A percentile compares a stretch with the other conserved stretches of the same genome.
Evolutionary conservation across 2,329 filamentous ascomycete species (phyloP).

Genomic region (Trichoderma asperellum): DNA sequence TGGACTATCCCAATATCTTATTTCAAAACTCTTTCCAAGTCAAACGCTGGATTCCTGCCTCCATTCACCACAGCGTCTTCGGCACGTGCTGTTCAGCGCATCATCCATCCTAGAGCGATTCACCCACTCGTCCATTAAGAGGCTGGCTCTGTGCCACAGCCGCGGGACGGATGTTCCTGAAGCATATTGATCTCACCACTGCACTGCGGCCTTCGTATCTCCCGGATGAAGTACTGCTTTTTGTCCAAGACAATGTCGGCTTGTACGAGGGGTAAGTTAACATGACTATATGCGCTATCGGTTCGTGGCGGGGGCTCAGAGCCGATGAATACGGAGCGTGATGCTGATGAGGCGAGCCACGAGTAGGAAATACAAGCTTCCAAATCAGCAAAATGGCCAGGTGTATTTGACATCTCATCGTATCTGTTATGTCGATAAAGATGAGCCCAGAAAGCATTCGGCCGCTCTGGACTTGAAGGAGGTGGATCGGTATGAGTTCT

Average conservation of each 20-base stretch:
- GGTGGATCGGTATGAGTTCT: slow-evolving; percentile 88
- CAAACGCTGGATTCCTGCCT: not conserved
- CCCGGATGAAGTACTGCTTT: slow-evolving; percentile 90
- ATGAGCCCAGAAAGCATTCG: slow-evolving; percentile 82
- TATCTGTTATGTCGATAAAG: slow-evolving; percentile 90
- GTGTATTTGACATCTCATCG: slow-evolving; percentile 96
- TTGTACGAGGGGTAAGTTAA: slow-evolving; percentile 88
- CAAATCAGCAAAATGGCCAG: slow-evolving; percentile 91
- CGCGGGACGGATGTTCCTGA: slow-evolving; percentile 91
- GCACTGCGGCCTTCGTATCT: slow-evolving; percentile 90
- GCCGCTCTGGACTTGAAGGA: slow-evolving; percentile 86
- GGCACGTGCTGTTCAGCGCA: slow-evolving; percentile 16
- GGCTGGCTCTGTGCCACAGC: slow-evolving; percentile 31
- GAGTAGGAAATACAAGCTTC: slow-evolving; percentile 87
- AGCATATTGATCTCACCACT: slow-evolving; percentile 92
- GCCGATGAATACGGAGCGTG: not conserved
- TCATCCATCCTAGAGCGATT: slow-evolving; percentile 1
- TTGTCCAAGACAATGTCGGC: slow-evolving; percentile 96
- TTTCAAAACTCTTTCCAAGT: not conserved
- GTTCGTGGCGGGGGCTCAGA: not conserved
- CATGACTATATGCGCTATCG: not conserved
- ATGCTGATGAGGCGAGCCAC: slow-evolving; percentile 9
- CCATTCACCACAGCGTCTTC: not conserved
- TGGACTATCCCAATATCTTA: not conserved
- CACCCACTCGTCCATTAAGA: not conserved